Evolutionary conservation across 2,329 filamentous ascomycete species (phyloP), one percentile per base, ranked within the genome.

Genomic region (Trichoderma endophyticum): DNA sequence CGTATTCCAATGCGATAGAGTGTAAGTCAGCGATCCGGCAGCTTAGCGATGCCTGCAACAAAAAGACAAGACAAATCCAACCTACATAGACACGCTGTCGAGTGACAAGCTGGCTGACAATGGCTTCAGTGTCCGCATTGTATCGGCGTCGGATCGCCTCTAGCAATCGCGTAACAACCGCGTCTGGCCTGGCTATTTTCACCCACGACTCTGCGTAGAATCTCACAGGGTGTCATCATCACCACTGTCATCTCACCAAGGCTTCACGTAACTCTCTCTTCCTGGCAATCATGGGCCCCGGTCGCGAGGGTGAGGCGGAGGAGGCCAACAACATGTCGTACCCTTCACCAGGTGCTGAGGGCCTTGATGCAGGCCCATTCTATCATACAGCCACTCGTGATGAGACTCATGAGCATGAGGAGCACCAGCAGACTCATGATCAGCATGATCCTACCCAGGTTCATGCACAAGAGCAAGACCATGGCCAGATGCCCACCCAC

Each of bases 281-380:
- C 43, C 18, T 7, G 21, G 56, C 69, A 72, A 72, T 67, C 14
- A 83, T 82, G 81, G 77, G 78, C 64, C 75, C 78, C 48, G 77
- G 76, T 71, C 78, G 81, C 77, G 77, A 84, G 77, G 77, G 76
- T 57, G 79, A 80, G 64, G 74, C 76, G 11, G 79, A 80, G n/a
- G 80, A 82, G 70, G 76, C 79, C 68, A 81, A 79, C 69, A 78
- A 81, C 65, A 77, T 83, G 51, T 82, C 82, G 48, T 87, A 86
- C 74, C 83, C 85, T 12, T 86, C 84, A 7, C 83, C 86, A 3
- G 80, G 81, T 21, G 81, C 81, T 9, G 84, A 87, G 69, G 80
- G 76, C 3, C 81, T 84, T 73, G 84, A 85, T 70, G 77, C 80
- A 4, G 79, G 81, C 8, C 79, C 84, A 3, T 86, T 86, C 75